Base-by-base conservation (phyloP, 164 flowering plant species). In the Paratinospora sagittata region DNA sequence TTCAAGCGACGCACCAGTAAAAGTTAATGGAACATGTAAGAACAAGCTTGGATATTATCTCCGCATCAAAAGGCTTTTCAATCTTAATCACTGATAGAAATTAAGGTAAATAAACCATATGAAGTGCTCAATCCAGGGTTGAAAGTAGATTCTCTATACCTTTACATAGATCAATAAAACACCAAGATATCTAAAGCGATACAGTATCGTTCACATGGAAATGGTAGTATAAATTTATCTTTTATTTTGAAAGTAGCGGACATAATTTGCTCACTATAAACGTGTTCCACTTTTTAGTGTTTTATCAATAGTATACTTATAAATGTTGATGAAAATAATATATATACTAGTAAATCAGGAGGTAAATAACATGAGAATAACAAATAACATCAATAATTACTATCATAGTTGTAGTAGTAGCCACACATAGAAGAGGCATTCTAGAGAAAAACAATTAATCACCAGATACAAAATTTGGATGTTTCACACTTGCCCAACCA, bases 401-500 rank as follows among this genome's bases (percentile, higher is more conserved):
- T 55, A 57, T 70, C 60, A 60, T 45, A 45, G 52, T 52, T 43
- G 12, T 49, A 71, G 27, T 17, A 24, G 43, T 2, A 61, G 71
- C 68, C 77, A 30, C 34, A 30, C 34, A 66, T 69, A 76, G 79
- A 71, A 78, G 65, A 83, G 78, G 80, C 81, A 81, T 72, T 73
- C 80, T 76, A 82, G 73, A 79, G 79, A 77, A 86, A 84, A 80
- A 70, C 80, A 87, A 83, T 83, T 86, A 88, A 87, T 91, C 90
- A 93, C 93, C 94, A 79, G 90, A 81, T 84, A 86, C 82, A 87
- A 90, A 86, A 88, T 82, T 85, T 83, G 86, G 85, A 82, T 26
- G 75, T 87, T 85, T 85, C 84, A 92, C 90, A 84, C 84, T 82
- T 80, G 84, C 85, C 87, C 89, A 86, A 84, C 89, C 86, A 90